These are phyloP conservation scores for Letharia lupina DNA, from an alignment of 495 filamentous ascomycete genomes.

Conservation along the genomic window DNA sequence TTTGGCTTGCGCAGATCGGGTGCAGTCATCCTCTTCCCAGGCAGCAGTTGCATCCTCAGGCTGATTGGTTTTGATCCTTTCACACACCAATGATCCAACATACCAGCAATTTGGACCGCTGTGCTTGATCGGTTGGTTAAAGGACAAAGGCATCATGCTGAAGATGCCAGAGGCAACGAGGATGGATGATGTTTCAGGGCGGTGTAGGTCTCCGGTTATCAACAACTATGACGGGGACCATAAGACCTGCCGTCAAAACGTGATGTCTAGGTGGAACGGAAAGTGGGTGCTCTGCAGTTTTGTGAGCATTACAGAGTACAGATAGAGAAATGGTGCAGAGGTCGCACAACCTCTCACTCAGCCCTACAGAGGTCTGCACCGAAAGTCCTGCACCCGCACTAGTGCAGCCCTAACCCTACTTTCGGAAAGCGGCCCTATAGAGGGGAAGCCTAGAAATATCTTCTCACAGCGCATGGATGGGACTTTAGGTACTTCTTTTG, in stretches of 20 bases:
- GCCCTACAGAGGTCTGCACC: too few species aligned
- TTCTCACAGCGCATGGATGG: too few species aligned
- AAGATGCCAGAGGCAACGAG: neutral
- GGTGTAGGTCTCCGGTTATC: neutral
- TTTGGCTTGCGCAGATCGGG: neutral
- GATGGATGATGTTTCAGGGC: neutral
- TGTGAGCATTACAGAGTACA: too few species aligned
- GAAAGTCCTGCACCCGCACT: too few species aligned
- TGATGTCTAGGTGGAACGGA: too few species aligned
- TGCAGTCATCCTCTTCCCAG: constrained; percentile 7
- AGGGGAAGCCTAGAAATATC: too few species aligned
- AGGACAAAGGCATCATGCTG: constrained; percentile 1
- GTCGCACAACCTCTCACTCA: too few species aligned
- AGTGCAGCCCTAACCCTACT: too few species aligned
- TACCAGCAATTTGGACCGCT: constrained; percentile 5
- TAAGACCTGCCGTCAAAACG: neutral
- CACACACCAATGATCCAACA: constrained; percentile 6
- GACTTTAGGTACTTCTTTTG: too few species aligned
- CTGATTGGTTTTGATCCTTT: constrained; percentile 1
- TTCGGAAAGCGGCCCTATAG: too few species aligned
- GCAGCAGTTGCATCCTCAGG: neutral
- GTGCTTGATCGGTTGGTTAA: constrained; percentile 6
- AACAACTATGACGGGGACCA: neutral
- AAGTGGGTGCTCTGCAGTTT: too few species aligned
- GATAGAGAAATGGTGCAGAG: too few species aligned